Evolutionary conservation across 2,329 filamentous ascomycete genomes (phyloP), one percentile per base, ranked within the genome.

Genomic region (Colletotrichum phormii): DNA sequence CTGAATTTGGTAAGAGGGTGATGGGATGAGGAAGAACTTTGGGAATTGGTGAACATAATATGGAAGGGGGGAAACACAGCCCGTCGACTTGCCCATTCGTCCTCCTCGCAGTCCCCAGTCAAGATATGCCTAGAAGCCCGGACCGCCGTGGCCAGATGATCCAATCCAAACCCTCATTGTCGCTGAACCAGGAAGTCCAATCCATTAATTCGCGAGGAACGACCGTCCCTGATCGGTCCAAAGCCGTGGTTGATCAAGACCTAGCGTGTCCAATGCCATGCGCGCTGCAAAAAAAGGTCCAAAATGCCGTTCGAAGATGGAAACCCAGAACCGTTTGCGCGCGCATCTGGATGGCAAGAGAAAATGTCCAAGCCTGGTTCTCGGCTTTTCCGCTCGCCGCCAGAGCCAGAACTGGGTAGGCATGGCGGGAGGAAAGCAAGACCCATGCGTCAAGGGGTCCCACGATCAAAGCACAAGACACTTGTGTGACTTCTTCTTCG

Each of bases 401-500:
- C 53, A 59, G 57, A 62, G 62, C 62, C 67, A 71, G 46, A 67
- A 55, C 69, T 54, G 69, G 53, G 15, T 54, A 60, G 18, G 31
- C 64, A 64, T 53, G 69, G 37, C 64, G 69, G 67, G 64, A 74
- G 67, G 57, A 67, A 65, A 65, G 51, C 55, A 66, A 73, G 67
- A 63, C 67, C 60, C 60, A 49, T 58, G 37, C 33, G 55, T 53
- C 18, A 33, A 57, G 31, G 42, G 54, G 49, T 64, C 51, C 59
- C 60, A 22, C 49, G 42, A 59, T 72, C 74, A 95, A 81, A 95
- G 89, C 81, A 95, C 83, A 76, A 90, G 85, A 84, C 93, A 95
- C 82, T 89, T 92, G 83, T 89, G 88, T 74, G 84, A 86, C 84
- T 90, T 92, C 87, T 94, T 95, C 89, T 96, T 97, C 67, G 92